A percentile compares a stretch with the other conserved stretches of the same genome.
These are phyloP conservation scores for Aspergillus ustus DNA, from an alignment of 2,329 filamentous ascomycete genomes.

Conservation along the genomic window DNA sequence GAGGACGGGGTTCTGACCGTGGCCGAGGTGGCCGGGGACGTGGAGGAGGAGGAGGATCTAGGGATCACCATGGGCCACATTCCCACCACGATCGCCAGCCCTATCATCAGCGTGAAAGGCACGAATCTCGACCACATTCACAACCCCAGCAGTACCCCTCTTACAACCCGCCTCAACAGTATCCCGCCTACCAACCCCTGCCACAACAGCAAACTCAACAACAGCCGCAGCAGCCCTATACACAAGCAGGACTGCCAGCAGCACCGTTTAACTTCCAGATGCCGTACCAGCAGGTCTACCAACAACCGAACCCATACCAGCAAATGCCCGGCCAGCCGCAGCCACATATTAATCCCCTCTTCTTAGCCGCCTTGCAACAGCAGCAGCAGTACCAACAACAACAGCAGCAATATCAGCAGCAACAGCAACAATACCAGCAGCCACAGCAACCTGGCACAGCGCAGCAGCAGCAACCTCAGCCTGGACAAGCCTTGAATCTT, in stretches of 20 bases:
- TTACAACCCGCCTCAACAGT: constrained; percentile 35
- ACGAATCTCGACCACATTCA: constrained; percentile 27
- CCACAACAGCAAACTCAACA: constrained; percentile 35
- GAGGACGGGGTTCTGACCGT: constrained; percentile 48
- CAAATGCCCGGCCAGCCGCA: constrained; percentile 41
- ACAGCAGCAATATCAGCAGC: constrained; percentile 28
- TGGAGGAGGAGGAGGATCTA: constrained; percentile 35
- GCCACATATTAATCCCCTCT: constrained; percentile 62
- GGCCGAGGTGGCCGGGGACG: constrained; percentile 44
- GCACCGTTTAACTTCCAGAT: constrained; percentile 44
- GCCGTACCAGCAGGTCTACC: constrained; percentile 44
- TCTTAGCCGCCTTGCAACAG: constrained; percentile 56
- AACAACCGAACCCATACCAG: constrained; percentile 50
- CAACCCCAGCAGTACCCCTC: constrained; percentile 30
- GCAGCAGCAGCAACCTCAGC: constrained; percentile 32
- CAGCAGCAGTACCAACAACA: constrained; percentile 46
- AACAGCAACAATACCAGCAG: constrained; percentile 34
- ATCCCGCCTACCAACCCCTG: constrained; percentile 30
- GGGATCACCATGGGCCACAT: constrained; percentile 34
- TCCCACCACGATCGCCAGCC: constrained; percentile 34
- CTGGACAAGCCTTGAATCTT: constrained; percentile 39
- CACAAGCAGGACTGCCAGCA: constrained; percentile 29
- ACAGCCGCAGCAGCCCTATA: constrained; percentile 38
- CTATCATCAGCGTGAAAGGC: constrained; percentile 28
- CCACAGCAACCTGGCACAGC: constrained; percentile 32